A percentile compares a stretch with the other conserved stretches of the same genome.
Evolutionary conservation across 139 green algal genomes (phyloP).

Genomic region (Closterium sp.): DNA sequence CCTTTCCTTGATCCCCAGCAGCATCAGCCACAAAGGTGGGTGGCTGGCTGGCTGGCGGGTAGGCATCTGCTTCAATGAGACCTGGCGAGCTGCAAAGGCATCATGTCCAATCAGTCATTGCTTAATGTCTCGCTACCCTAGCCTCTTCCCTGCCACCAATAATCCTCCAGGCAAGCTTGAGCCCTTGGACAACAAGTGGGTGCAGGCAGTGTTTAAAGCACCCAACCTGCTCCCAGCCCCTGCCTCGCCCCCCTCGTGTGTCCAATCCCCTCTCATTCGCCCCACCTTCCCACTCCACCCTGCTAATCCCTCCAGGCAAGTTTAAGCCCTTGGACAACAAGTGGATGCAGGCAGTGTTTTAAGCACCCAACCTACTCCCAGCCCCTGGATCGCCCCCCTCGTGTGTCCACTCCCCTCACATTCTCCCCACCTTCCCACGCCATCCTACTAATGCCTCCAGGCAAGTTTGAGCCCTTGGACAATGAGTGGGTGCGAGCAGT

Average conservation of each 20-base stretch:
- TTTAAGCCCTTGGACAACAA: constrained; percentile 25
- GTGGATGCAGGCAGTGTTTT: constrained; percentile 27
- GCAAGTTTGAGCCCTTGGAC: constrained; percentile 28
- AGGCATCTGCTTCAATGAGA: too few relatives aligned
- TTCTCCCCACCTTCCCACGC: neutral
- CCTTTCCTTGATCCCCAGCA: too few relatives aligned
- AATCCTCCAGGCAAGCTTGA: constrained; percentile 30
- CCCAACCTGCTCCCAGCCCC: too few relatives aligned
- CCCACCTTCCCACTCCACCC: too few relatives aligned
- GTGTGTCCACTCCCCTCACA: neutral
- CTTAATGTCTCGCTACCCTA: neutral
- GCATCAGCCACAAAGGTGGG: too few relatives aligned
- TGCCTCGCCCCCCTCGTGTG: too few relatives aligned
- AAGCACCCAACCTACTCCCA: neutral
- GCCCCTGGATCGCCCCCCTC: too few relatives aligned
- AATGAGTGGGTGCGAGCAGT: constrained; percentile 20
- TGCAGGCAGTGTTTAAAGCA: constrained; percentile 19
- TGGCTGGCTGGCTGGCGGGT: too few relatives aligned
- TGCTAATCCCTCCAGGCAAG: constrained; percentile 9
- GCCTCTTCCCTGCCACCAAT: neutral
- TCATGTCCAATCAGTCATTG: constrained; percentile 5
- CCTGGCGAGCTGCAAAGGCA: constrained; percentile 1
- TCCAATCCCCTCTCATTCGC: too few relatives aligned
- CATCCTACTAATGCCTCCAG: neutral
- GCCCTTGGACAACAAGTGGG: constrained; percentile 15